Percentiles rank a stretch among this genome's conserved stretches.
Conservation (phyloP, 768 basidiomycete genomes). For the Boletus huronensis region DNA sequence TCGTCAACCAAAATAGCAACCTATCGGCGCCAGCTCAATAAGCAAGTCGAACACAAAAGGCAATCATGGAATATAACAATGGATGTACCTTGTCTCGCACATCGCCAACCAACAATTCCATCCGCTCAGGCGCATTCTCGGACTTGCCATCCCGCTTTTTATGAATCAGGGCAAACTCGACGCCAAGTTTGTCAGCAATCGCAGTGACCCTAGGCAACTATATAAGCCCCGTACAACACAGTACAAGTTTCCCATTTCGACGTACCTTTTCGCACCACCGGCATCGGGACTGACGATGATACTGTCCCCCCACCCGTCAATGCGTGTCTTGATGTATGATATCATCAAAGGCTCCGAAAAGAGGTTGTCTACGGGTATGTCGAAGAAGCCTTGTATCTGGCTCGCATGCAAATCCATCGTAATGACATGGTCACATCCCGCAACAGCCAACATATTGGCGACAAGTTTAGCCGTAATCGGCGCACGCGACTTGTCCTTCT, state of each 20-base stretch:
- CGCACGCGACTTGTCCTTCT: constrained; percentile 93
- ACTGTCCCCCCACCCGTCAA: constrained; percentile 79
- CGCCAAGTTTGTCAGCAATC: constrained; percentile 91
- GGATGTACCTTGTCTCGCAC: constrained; percentile 75
- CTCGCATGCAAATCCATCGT: constrained; percentile 99
- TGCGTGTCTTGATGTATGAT: constrained; percentile 83
- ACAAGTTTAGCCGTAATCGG: constrained; percentile 98
- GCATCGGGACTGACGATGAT: constrained; percentile 98
- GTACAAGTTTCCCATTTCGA: constrained; percentile 6
- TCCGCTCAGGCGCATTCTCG: constrained; percentile 64
- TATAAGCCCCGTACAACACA: constrained; percentile 2
- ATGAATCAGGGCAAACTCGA: constrained; percentile 96
- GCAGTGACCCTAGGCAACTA: constrained; percentile 71
- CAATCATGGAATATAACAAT: background rate
- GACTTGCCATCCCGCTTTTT: constrained; percentile 75
- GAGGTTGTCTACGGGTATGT: constrained; percentile 96
- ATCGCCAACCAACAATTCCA: constrained; percentile 94
- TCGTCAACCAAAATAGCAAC: constrained; percentile 96
- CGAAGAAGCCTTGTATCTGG: constrained; percentile 99
- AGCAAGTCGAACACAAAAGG: constrained; percentile 2
- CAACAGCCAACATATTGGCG: constrained; percentile 95
- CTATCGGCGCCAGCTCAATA: constrained; percentile 34
- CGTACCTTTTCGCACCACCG: constrained; percentile 96
- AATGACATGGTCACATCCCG: constrained; percentile 97
- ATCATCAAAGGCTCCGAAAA: constrained; percentile 96